Base-by-base conservation (phyloP, 441 rosid species). In the Manihot esculenta region DNA sequence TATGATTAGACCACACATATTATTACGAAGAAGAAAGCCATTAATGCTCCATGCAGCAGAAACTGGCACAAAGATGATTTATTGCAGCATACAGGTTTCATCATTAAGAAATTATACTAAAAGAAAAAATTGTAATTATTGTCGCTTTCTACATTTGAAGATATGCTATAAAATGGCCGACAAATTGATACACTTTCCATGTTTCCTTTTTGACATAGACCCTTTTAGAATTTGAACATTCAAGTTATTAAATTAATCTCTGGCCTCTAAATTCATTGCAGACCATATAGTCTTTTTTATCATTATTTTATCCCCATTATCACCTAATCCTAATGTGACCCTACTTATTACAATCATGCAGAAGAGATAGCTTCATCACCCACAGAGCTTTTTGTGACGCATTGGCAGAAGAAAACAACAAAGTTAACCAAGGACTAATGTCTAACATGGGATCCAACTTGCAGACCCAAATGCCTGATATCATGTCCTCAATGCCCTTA, bases 371-470 rank as follows among this genome's bases (percentile, higher is more conserved):
- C 78, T 86, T 84, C 84, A 83, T 86, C 27, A 84, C 88, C 18
- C 90, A 86, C 73, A 81, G 90, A 66, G 90, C 90, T 2, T 86
- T 86, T 64, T 86, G 90, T 53, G 90, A 86, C 47, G 90, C 90
- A 33, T 50, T 86, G 21, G 82, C 90, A 1, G 88, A 86, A 74
- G 90, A 86, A 70, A 80, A 82, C 81, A 89, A 72, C 84, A 83
- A 87, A 78, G 87, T 86, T 64, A 89, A 86, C 83, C 91, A 89
- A 84, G 86, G 81, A 53, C 65, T 79, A 24, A 75, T 79, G 75
- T 56, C 66, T 72, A 71, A 72, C 65, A 69, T 68, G 35, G 80
- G 76, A 60, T 60, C 83, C 26, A 78, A 84, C 69, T 26, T 80
- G 38, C 82, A 76, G 64, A 77, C 66, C 75, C 86, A 77, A 49